Evolutionary conservation across 805 yeast species (phyloP).

Genomic region (Sugiyamaella floridensis): DNA sequence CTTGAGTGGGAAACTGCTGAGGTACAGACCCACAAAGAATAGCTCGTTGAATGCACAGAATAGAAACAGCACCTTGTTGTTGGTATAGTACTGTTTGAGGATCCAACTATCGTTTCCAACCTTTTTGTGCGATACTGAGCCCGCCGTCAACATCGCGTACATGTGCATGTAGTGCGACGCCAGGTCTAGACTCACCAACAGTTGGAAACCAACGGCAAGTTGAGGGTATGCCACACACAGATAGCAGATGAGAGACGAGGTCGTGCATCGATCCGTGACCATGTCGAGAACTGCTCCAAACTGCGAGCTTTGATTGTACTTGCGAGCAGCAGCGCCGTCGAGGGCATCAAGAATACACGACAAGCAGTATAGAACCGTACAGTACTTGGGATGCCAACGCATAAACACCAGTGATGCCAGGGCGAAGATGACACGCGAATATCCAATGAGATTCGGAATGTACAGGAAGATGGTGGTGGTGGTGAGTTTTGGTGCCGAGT

Average conservation of each 20-base stretch:
- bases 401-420: constrained; percentile 71
- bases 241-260: constrained; percentile 85
- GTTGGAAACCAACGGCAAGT: constrained; percentile 67
- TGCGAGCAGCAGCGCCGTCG: constrained; percentile 93
- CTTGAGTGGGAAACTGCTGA: constrained; percentile 54
- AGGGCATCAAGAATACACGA: constrained; percentile 92
- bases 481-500: constrained; percentile 26
- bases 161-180: constrained; percentile 97
- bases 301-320: constrained; percentile 77
- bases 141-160: constrained; percentile 84
- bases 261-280: constrained; percentile 98
- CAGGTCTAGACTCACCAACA: constrained; percentile 68
- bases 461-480: constrained; percentile 58
- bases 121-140: constrained; percentile 76
- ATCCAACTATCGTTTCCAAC: constrained; percentile 68
- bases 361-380: constrained; percentile 70
- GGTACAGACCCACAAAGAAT: constrained; percentile 83
- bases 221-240: constrained; percentile 73
- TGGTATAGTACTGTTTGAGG: constrained; percentile 78
- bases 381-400: constrained; percentile 75
- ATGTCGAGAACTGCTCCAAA: constrained; percentile 97
- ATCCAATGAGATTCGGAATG: constrained; percentile 91
- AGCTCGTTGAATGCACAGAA: constrained; percentile 92
- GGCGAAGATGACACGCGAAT: constrained; percentile 75
- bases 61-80: constrained; percentile 71